Evolutionary conservation across 2,329 filamentous ascomycete genomes (phyloP).

Genomic region (Juglanconis sp.): DNA sequence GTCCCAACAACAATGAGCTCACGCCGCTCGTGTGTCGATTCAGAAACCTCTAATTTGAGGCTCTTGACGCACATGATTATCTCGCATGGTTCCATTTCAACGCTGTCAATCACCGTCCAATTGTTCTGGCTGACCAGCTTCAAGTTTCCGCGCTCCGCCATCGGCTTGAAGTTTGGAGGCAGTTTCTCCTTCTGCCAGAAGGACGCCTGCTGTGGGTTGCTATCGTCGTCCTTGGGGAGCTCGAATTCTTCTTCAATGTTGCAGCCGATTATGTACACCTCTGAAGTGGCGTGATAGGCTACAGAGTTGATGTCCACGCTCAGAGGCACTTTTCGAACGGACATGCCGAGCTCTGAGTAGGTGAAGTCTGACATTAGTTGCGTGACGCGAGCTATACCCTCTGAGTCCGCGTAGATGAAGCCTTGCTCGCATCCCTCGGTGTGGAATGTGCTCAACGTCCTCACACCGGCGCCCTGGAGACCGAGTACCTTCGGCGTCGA

Average conservation of each 20-base stretch:
- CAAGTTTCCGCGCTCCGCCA: conserved; percentile 67
- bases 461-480: conserved; percentile 65
- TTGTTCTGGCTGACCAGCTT: conserved; percentile 76
- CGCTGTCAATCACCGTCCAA: conserved; percentile 74
- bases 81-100: conserved; percentile 72
- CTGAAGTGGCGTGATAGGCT: conserved; percentile 71
- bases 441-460: conserved; percentile 72
- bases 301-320: conserved; percentile 69
- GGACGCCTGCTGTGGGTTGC: conserved; percentile 17
- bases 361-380: conserved; percentile 65
- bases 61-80: conserved; percentile 78
- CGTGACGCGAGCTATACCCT: conserved; percentile 71
- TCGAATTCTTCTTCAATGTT: conserved; percentile 69
- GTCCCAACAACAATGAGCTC: conserved; percentile 84
- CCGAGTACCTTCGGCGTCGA: conserved; percentile 72
- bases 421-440: conserved; percentile 74
- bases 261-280: conserved; percentile 74
- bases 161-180: conserved; percentile 54
- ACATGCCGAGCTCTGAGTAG: conserved; percentile 73
- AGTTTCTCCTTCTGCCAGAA: conserved; percentile 69
- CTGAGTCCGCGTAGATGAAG: conserved; percentile 75
- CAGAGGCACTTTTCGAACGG: conserved; percentile 68
- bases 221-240: conserved; percentile 82
- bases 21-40: conserved; percentile 82
- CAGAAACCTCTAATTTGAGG: conserved; percentile 83